Percentiles rank a stretch among this genome's conserved stretches.
Evolutionary conservation across 192 early-diverging fungal genomes (phyloP).

Genomic region (Paraglomus brasilianum): DNA sequence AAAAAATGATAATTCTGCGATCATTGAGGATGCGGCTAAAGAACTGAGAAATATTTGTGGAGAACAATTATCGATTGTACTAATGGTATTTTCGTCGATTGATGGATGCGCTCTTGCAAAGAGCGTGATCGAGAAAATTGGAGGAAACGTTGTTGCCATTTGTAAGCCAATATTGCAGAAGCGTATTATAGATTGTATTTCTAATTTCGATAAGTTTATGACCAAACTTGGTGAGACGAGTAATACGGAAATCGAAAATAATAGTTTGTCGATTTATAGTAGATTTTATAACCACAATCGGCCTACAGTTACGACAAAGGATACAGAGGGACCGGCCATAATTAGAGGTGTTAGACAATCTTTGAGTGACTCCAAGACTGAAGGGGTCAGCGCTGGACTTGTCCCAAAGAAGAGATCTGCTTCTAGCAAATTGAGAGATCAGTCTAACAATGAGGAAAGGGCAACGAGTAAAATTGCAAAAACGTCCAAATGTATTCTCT

Average conservation of each 20-base stretch:
- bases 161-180: slow-evolving; percentile 33
- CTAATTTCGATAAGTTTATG: slow-evolving; percentile 22
- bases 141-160: slow-evolving; percentile 18
- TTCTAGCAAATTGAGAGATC: slow-evolving; percentile 7
- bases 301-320: not conserved
- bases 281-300: not conserved
- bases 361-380: not conserved
- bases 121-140: slow-evolving; percentile 33
- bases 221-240: slow-evolving; percentile 7
- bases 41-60: not conserved
- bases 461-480: slow-evolving; percentile 34
- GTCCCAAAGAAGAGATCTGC: not conserved
- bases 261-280: not conserved
- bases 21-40: slow-evolving; percentile 27
- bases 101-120: slow-evolving; percentile 36
- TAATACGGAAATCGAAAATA: not conserved
- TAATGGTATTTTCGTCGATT: slow-evolving; percentile 35
- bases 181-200: slow-evolving; percentile 34
- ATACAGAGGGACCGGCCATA: not conserved
- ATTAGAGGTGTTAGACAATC: not conserved
- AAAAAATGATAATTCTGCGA: slow-evolving; percentile 22
- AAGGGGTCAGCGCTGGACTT: not conserved
- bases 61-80: slow-evolving; percentile 27
- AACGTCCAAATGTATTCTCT: slow-evolving; percentile 35
- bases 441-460: slow-evolving; percentile 13